Conservation (phyloP, 78 protist genomes). For the Dictyostelium discoideum region DNA sequence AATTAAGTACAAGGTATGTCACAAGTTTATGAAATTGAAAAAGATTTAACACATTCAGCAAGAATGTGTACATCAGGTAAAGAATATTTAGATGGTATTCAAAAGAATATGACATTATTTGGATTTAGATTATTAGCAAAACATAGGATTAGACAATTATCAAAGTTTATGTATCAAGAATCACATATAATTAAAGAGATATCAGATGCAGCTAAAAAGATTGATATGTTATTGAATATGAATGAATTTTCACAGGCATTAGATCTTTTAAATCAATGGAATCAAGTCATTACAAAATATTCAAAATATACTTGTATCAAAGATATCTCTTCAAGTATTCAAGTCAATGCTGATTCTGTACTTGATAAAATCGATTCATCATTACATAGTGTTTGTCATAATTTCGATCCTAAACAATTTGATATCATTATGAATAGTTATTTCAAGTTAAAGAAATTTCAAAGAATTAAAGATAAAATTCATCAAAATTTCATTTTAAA, state of each 20-base stretch:
- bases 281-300: background rate
- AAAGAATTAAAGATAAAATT: slow-evolving; percentile 26
- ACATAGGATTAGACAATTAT: slow-evolving; percentile 22
- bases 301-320: slow-evolving; percentile 40
- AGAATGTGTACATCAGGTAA: slow-evolving; percentile 69
- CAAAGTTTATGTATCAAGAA: slow-evolving; percentile 23
- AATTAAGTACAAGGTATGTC: slow-evolving; percentile 74
- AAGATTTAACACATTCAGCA: slow-evolving; percentile 66
- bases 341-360: slow-evolving; percentile 16
- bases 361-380: slow-evolving; percentile 61
- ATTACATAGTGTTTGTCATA: slow-evolving; percentile 44
- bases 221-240: slow-evolving; percentile 13
- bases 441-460: background rate
- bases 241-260: slow-evolving; percentile 42
- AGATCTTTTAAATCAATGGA: background rate
- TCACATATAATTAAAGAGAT: slow-evolving; percentile 26
- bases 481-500: slow-evolving; percentile 56
- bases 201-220: background rate
- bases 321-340: slow-evolving; percentile 9
- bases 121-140: slow-evolving; percentile 53
- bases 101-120: slow-evolving; percentile 40
- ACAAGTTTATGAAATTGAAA: slow-evolving; percentile 77
- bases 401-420: slow-evolving; percentile 1
- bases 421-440: slow-evolving; percentile 44
- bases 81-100: slow-evolving; percentile 26